Evolutionary conservation across 2,329 filamentous ascomycete genomes (phyloP), one percentile per base, ranked within the genome.

Genomic region (Cordyceps cateniannulata): DNA sequence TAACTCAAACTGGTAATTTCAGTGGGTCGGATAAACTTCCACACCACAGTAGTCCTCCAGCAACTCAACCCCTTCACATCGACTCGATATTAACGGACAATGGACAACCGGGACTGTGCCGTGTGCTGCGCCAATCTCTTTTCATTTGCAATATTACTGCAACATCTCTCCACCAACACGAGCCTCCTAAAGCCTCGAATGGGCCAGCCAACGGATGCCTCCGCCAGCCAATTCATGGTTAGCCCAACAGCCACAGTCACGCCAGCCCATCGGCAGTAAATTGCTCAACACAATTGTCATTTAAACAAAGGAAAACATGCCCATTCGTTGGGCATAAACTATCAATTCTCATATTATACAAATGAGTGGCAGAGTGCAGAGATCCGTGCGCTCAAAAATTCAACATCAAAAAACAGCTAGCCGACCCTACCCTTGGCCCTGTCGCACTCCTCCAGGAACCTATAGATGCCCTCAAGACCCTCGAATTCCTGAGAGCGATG

Each of bases 371-470:
- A 22, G 25, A 9, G 22, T 18, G 45, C 50, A 29, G 14, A 24
- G 32, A 24, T 9, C 14, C 32, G 5, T 3, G 42, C 58, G 18
- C 42, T 44, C 22, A 12, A 38, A 60, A 52, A 9, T 44, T 57
- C 47, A 56, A 47, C 54, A n/a, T 22, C 25, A 25, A 45, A 59
- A 18, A 32, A 53, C 16, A 3, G 35, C 70, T 64, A 70, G 29
- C 70, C 68, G 45, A 76, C 63, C 52, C 69, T 70, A 22, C 72
- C 73, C 61, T 70, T 67, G 44, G 71, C 71, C 27, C 77, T 76
- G 62, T 85, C 81, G 65, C 82, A 85, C 66, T 84, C 83, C 66
- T 83, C 82, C 32, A 85, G 62, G 64, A 85, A 85, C 18, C 77
- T 76, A 67, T 85, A 83, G 40, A 85, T 79, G 5, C 82, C 83